Conservation (phyloP, 768 basidiomycete species). For the Tricholoma sp. region DNA sequence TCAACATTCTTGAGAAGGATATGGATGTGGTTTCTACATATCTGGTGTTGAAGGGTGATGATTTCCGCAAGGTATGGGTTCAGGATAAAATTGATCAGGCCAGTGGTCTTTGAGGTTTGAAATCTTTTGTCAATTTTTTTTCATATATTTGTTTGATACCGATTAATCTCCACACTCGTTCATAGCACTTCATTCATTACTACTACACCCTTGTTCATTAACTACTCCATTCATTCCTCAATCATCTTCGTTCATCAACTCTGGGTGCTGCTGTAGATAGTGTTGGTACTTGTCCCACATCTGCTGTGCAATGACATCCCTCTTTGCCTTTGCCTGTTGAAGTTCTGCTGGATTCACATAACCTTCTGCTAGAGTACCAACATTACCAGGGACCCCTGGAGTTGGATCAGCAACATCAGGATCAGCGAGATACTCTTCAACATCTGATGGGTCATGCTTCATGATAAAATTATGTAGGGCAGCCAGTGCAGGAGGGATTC, state of each 20-base stretch:
- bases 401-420: not conserved
- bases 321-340: not conserved
- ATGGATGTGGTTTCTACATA: no score
- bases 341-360: not conserved
- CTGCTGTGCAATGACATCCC: not conserved
- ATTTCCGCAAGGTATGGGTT: not conserved
- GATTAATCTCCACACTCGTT: no score
- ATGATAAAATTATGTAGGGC: conserved; percentile 27
- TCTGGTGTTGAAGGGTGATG: no score
- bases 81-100: not conserved
- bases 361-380: not conserved
- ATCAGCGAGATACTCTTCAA: conserved; percentile 10
- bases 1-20: conserved; percentile 2
- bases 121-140: no score
- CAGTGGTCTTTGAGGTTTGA: no score
- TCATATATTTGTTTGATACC: no score
- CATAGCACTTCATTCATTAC: no score
- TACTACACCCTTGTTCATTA: no score
- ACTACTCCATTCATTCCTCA: not conserved
- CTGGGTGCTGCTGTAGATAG: not conserved
- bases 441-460: conserved; percentile 21
- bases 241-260: not conserved
- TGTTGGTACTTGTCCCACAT: not conserved
- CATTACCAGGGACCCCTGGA: not conserved
- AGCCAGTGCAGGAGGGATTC: conserved; percentile 17